Conservation (phyloP, 306 rosid genomes). For the Geum urbanum region DNA sequence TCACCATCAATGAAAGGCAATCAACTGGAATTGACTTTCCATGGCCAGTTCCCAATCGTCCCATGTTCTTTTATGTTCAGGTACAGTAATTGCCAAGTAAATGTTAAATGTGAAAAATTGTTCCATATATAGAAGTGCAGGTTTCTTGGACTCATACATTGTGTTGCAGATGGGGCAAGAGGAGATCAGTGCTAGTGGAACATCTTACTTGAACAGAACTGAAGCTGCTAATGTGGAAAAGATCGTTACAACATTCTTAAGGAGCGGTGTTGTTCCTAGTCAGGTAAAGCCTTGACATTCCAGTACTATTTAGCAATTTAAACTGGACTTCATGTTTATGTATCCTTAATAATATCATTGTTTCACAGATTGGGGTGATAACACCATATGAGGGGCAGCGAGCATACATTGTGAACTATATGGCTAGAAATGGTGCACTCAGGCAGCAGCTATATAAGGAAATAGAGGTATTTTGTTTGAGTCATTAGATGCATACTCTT, state of each 20-base stretch:
- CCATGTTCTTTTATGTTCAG: constrained; percentile 99
- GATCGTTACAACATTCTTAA: constrained; percentile 94
- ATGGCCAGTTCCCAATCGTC: constrained; percentile 99
- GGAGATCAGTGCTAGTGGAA: constrained; percentile 98
- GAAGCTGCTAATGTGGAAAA: constrained; percentile 99
- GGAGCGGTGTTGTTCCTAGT: constrained; percentile 95
- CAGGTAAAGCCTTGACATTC: constrained; percentile 52
- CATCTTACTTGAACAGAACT: constrained; percentile 93
- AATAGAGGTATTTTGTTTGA: constrained; percentile 63
- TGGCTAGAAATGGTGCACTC: constrained; percentile 97
- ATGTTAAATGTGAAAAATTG: neutral
- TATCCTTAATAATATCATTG: constrained; percentile 2
- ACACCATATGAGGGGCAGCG: constrained; percentile 98
- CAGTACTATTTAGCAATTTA: constrained; percentile 5
- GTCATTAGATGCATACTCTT: constrained; percentile 1
- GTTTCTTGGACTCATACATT: constrained; percentile 2
- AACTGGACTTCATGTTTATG: neutral
- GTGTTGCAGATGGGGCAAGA: constrained; percentile 97
- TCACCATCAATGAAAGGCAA: constrained; percentile 92
- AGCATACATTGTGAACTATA: constrained; percentile 96
- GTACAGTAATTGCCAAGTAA: constrained; percentile 32
- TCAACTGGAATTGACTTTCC: constrained; percentile 96
- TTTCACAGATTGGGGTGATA: constrained; percentile 84
- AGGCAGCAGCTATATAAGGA: constrained; percentile 99
- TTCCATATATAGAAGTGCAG: neutral